A percentile compares a stretch with the other conserved stretches of the same genome.
Evolutionary conservation across 176 grass and related monocot species (phyloP).

Genomic region (Oryza australiensis): DNA sequence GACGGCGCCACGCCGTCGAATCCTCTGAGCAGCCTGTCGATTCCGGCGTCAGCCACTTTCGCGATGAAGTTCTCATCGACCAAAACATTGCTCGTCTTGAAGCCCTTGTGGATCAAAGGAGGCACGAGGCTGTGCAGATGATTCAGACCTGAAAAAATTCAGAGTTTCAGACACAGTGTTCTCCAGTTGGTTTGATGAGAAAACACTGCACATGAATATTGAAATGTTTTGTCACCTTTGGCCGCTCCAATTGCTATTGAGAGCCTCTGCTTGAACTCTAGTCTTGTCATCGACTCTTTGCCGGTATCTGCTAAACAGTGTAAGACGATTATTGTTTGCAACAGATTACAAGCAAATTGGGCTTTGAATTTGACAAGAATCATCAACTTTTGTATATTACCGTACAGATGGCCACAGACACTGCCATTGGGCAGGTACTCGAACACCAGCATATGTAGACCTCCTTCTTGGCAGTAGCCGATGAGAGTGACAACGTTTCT

Average conservation of each 20-base stretch:
- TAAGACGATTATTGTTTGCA: background rate
- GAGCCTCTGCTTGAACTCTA: constrained; percentile 97
- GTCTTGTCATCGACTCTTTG: constrained; percentile 57
- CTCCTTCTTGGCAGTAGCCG: constrained; percentile 86
- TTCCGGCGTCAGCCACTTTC: constrained; percentile 77
- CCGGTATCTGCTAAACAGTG: constrained; percentile 44
- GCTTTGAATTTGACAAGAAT: background rate
- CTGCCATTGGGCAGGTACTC: constrained; percentile 97
- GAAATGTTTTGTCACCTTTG: constrained; percentile 43
- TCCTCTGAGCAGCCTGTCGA: constrained; percentile 57
- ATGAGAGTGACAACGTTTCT: constrained; percentile 42
- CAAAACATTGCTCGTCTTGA: constrained; percentile 92
- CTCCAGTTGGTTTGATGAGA: background rate
- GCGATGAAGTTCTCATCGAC: constrained; percentile 98
- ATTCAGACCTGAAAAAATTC: constrained; percentile 55
- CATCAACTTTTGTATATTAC: constrained; percentile 38
- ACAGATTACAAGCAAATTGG: background rate
- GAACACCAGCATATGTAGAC: constrained; percentile 78
- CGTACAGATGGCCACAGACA: constrained; percentile 70
- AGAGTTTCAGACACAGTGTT: background rate
- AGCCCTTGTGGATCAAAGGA: constrained; percentile 72
- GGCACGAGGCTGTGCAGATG: constrained; percentile 73
- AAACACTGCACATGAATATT: background rate
- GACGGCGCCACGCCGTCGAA: constrained; percentile 32
- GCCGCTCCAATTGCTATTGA: constrained; percentile 88